Conservation (phyloP, 768 basidiomycete species). For the Boletus rex-veris region DNA sequence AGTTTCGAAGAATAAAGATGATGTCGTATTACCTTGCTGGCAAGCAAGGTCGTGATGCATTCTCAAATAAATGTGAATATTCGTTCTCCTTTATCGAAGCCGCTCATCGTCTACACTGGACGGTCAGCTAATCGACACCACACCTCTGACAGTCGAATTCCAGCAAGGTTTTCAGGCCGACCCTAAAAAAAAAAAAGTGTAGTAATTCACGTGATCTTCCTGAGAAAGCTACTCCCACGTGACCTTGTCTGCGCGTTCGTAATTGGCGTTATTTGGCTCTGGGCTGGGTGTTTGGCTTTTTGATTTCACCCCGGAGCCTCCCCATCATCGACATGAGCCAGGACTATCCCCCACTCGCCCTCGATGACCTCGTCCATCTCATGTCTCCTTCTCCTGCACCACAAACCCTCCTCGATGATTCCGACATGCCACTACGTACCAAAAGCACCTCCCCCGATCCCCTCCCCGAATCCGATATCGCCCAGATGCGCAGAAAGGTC, state of each 20-base stretch:
- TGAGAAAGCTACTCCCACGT: conserved; percentile 30
- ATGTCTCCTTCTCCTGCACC: conserved; percentile 51
- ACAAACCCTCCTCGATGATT: conserved; percentile 16
- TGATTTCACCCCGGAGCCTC: conserved; percentile 20
- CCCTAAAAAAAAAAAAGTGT: no score
- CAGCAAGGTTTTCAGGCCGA: no score
- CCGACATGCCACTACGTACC: conserved; percentile 16
- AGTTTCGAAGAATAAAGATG: no score
- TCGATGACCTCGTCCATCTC: conserved; percentile 55
- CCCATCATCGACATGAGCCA: conserved; percentile 24
- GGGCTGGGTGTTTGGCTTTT: conserved; percentile 23
- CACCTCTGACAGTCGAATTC: no score
- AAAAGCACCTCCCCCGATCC: conserved; percentile 33
- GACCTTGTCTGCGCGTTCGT: conserved; percentile 34
- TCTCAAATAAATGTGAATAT: no score
- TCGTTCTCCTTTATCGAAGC: no score
- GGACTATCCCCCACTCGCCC: conserved; percentile 40
- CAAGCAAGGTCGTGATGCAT: no score
- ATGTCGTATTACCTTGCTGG: no score
- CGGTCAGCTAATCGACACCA: no score
- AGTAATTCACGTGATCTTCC: conserved; percentile 21
- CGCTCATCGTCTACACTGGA: no score
- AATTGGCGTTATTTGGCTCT: conserved; percentile 32
- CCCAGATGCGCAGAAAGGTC: conserved; percentile 45
- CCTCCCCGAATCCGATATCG: conserved; percentile 46